A percentile compares a stretch with the other conserved stretches of the same genome.
Conservation (phyloP, 345 rosid species). For the Toxicodendron radicans region DNA sequence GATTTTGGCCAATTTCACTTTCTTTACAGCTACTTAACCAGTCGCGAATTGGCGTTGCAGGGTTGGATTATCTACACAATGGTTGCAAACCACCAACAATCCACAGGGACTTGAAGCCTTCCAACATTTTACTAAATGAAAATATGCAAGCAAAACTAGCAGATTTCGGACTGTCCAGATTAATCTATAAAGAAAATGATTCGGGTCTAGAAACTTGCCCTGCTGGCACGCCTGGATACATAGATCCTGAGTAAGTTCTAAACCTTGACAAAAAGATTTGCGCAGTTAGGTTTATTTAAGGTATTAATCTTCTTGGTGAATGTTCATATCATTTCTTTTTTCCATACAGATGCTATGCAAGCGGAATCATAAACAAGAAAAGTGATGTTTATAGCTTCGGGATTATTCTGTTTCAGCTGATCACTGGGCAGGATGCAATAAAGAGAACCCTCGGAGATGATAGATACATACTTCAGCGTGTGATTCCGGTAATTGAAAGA, state of each 20-base stretch:
- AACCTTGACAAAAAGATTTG: neutral
- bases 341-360: neutral
- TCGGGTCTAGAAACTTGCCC: constrained; percentile 33
- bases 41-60: constrained; percentile 18
- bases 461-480: constrained; percentile 25
- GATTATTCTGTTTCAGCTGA: constrained; percentile 21
- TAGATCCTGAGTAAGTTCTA: constrained; percentile 50
- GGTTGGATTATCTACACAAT: constrained; percentile 36
- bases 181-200: constrained; percentile 34
- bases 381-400: neutral
- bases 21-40: neutral
- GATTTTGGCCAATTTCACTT: neutral
- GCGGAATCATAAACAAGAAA: neutral
- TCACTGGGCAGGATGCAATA: constrained; percentile 34
- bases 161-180: constrained; percentile 51
- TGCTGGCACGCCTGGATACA: constrained; percentile 49
- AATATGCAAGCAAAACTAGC: constrained; percentile 49
- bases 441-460: constrained; percentile 3
- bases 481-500: constrained; percentile 17
- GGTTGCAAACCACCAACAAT: constrained; percentile 31
- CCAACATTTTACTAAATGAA: constrained; percentile 49
- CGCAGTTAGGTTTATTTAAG: neutral
- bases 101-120: constrained; percentile 49
- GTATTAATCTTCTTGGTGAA: neutral
- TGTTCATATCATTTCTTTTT: too few species aligned